These are phyloP conservation scores for Bodo saltans DNA, from an alignment of 78 protist genomes.

Conservation along the genomic window DNA sequence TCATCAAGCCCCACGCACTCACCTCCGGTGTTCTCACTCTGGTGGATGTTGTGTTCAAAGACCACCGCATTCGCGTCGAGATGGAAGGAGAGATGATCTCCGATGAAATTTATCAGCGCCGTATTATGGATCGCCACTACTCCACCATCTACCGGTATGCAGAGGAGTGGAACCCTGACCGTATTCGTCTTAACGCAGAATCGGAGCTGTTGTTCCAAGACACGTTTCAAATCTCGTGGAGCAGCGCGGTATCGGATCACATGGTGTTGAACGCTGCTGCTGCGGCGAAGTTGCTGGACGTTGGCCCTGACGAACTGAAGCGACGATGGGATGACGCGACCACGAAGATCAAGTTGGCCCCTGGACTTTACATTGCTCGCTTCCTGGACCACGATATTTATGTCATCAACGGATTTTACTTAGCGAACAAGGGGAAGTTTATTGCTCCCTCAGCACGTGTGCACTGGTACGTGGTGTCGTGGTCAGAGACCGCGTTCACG, in stretches of 20 bases:
- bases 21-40: not conserved
- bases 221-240: constrained; percentile 15
- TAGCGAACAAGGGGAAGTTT: constrained; percentile 23
- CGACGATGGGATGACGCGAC: not conserved
- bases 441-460: not conserved
- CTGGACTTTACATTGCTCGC: constrained; percentile 37
- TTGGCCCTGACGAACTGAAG: not conserved
- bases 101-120: not conserved
- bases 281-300: not conserved
- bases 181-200: not conserved
- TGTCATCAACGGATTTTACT: constrained; percentile 47
- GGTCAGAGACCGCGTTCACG: not conserved
- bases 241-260: not conserved
- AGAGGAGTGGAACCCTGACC: not conserved
- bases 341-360: constrained; percentile 33
- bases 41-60: not conserved
- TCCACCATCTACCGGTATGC: constrained; percentile 17
- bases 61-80: not conserved
- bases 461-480: constrained; percentile 25
- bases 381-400: not conserved
- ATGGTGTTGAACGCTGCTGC: constrained; percentile 30
- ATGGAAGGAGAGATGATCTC: not conserved
- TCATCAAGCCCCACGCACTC: constrained; percentile 34
- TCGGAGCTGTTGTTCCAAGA: not conserved
- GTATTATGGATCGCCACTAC: constrained; percentile 26